phyloP scores from a whole-genome alignment of 2,329 filamentous ascomycete genomes.

The Xylariaceae sp. region DNA sequence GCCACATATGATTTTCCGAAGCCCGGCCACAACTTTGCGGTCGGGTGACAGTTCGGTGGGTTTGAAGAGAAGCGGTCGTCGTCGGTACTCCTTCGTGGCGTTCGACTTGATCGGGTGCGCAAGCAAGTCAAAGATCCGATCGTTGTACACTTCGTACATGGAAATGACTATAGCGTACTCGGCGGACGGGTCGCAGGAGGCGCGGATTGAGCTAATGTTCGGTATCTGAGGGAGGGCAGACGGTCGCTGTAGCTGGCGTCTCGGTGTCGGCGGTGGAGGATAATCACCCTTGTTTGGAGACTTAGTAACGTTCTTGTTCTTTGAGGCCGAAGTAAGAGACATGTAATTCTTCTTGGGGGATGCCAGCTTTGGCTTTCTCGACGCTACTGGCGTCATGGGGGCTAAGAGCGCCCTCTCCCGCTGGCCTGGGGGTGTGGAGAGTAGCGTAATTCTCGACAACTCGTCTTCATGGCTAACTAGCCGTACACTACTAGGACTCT shows the following conservation, averaged over 20 bases:
- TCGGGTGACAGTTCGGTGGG: constrained; percentile 85
- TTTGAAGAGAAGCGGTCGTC: constrained; percentile 89
- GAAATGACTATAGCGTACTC: constrained; percentile 90
- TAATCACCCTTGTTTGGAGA: constrained; percentile 52
- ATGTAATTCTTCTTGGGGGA: constrained; percentile 43
- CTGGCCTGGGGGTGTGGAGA: constrained; percentile 34
- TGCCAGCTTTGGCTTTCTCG: constrained; percentile 38
- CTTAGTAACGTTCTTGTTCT: constrained; percentile 53
- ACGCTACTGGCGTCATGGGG: constrained; percentile 26
- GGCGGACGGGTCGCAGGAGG: constrained; percentile 67
- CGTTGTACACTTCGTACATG: constrained; percentile 99
- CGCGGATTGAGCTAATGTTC: constrained; percentile 69
- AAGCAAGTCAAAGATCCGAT: constrained; percentile 93
- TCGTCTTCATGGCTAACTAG: constrained; percentile 42
- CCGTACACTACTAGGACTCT: constrained; percentile 50
- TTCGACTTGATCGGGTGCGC: constrained; percentile 63
- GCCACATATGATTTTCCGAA: constrained; percentile 87
- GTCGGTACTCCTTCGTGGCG: constrained; percentile 68
- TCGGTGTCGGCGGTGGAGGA: constrained; percentile 57
- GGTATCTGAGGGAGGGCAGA: constrained; percentile 74
- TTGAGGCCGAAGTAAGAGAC: constrained; percentile 50
- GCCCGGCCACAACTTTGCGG: constrained; percentile 89
- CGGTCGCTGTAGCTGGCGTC: constrained; percentile 67
- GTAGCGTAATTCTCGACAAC: constrained; percentile 28
- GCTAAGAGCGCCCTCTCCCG: constrained; percentile 2